These are phyloP conservation scores for Torulaspora globosa DNA, from an alignment of 1,139 yeast genomes.

Conservation along the genomic window DNA sequence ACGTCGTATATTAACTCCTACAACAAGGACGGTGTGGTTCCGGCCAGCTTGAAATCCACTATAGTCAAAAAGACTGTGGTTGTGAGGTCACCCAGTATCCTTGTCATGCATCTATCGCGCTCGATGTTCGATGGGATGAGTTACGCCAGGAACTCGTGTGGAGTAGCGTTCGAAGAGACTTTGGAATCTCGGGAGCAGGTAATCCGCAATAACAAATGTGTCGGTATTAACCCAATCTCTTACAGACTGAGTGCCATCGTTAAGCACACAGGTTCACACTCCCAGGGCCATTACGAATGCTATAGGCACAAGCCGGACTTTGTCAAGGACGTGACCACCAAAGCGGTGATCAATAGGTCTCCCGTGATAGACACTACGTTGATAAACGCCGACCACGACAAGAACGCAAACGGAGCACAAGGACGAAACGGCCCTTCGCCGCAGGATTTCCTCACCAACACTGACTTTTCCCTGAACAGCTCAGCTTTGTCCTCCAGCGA, in stretches of 20 bases:
- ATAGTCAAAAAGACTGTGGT: slow-evolving; percentile 63
- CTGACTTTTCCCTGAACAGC: slow-evolving; percentile 8
- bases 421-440: slow-evolving; percentile 5
- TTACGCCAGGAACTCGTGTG: slow-evolving; percentile 71
- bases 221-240: slow-evolving; percentile 30
- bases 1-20: slow-evolving; percentile 48
- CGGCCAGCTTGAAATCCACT: slow-evolving; percentile 52
- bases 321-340: slow-evolving; percentile 46
- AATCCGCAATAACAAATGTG: slow-evolving; percentile 29
- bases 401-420: slow-evolving; percentile 1
- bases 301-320: slow-evolving; percentile 64
- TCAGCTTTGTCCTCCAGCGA: slow-evolving; percentile 9
- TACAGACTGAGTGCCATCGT: slow-evolving; percentile 70
- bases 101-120: slow-evolving; percentile 76
- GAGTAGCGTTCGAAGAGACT: slow-evolving; percentile 59
- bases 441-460: slow-evolving; percentile 1
- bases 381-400: slow-evolving; percentile 4
- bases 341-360: slow-evolving; percentile 45
- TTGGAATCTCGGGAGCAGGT: slow-evolving; percentile 46
- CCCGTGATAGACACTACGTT: slow-evolving; percentile 12
- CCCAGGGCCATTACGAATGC: slow-evolving; percentile 86
- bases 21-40: slow-evolving; percentile 43
- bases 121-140: slow-evolving; percentile 71
- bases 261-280: slow-evolving; percentile 84
- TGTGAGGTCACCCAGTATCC: slow-evolving; percentile 61